Percentiles rank a stretch among this genome's conserved stretches.
These are phyloP conservation scores for Bryum argenteum DNA, from an alignment of 225 moss, liverwort and hornwort species.

Conservation along the genomic window DNA sequence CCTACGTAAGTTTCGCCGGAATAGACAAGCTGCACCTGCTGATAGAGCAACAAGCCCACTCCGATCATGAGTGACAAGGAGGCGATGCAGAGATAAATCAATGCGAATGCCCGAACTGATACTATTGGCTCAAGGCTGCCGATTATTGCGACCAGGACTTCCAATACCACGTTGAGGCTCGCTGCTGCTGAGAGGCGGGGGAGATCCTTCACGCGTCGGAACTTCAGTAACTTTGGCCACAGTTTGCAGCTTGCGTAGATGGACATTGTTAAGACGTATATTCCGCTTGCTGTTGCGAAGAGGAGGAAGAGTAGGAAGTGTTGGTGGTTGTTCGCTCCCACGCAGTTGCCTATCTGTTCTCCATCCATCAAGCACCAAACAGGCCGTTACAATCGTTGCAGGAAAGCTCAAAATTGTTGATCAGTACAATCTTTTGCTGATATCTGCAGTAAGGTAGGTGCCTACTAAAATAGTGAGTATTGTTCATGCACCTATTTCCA, in stretches of 20 bases:
- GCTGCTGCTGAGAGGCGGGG: conserved; percentile 31
- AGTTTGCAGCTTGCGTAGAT: conserved; percentile 25
- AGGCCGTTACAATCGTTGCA: not conserved
- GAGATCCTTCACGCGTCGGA: conserved; percentile 20
- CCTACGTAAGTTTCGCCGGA: conserved; percentile 71
- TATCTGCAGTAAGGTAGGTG: too few species aligned
- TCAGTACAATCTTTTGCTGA: too few species aligned
- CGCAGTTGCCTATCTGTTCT: conserved; percentile 62
- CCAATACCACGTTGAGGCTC: conserved; percentile 21
- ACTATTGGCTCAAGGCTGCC: conserved; percentile 39
- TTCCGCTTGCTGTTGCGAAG: conserved; percentile 44
- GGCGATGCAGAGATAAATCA: conserved; percentile 68
- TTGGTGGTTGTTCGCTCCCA: conserved; percentile 51
- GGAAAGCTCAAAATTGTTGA: too few species aligned
- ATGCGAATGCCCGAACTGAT: conserved; percentile 66
- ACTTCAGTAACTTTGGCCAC: conserved; percentile 42
- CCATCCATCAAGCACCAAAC: conserved; percentile 12
- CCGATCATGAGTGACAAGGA: conserved; percentile 66
- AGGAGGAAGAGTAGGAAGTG: conserved; percentile 55
- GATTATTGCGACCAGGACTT: conserved; percentile 40
- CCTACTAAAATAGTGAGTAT: too few species aligned
- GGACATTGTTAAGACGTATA: conserved; percentile 43
- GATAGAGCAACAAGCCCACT: conserved; percentile 77
- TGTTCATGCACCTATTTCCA: too few species aligned
- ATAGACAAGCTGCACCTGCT: conserved; percentile 81